phyloP scores from a whole-genome alignment of 1,284 basidiomycete species.

The Pseudozyma flocculosa region DNA sequence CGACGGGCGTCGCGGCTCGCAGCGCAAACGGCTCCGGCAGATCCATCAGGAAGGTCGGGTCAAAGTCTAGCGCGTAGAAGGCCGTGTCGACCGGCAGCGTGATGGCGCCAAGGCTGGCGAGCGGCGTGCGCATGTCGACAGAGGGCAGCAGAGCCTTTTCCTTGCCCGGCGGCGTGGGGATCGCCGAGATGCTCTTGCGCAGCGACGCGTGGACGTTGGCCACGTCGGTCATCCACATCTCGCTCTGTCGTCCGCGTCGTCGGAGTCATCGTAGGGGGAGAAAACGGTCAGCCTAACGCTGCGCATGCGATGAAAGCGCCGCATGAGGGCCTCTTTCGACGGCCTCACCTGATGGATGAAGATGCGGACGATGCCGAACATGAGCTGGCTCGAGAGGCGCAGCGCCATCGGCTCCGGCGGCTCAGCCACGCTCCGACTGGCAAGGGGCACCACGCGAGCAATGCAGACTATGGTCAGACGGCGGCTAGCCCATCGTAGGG shows the following conservation, averaged over 20 bases:
- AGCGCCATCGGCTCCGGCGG: conserved; percentile 44
- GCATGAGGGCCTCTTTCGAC: neutral
- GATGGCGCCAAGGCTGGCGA: conserved; percentile 14
- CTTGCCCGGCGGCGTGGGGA: neutral
- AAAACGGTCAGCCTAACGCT: neutral
- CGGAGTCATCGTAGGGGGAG: neutral
- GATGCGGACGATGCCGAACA: conserved; percentile 44
- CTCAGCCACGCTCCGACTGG: conserved; percentile 7
- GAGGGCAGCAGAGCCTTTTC: neutral
- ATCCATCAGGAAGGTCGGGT: conserved; percentile 2
- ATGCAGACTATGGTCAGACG: too few relatives aligned
- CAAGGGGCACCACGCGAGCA: too few relatives aligned
- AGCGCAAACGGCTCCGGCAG: neutral
- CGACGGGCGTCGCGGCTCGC: neutral
- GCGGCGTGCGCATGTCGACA: conserved; percentile 28
- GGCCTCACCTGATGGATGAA: conserved; percentile 26
- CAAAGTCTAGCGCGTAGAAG: conserved; percentile 34
- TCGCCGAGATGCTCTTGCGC: conserved; percentile 8
- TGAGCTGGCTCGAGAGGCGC: conserved; percentile 38
- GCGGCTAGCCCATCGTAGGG: too few relatives aligned
- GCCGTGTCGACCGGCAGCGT: conserved; percentile 21
- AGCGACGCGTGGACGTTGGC: conserved; percentile 17
- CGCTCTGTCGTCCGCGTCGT: neutral
- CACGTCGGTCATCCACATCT: neutral
- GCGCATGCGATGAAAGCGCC: neutral